Conservation (phyloP, 257 asterid species). For the Osmanthus fragrans region DNA sequence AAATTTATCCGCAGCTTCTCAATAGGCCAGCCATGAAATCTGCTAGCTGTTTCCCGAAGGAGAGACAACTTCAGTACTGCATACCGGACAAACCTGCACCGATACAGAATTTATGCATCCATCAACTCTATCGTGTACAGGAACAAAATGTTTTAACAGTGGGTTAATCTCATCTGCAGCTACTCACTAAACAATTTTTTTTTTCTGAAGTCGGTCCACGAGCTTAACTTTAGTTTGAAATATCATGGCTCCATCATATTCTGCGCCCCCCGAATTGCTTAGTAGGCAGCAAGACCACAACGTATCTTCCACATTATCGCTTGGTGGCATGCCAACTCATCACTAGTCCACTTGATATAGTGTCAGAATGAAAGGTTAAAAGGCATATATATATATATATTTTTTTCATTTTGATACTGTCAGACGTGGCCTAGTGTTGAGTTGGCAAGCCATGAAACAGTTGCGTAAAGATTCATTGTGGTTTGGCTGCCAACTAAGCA, state of each 20-base stretch:
- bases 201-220: no score
- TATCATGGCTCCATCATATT: no score
- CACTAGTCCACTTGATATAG: background rate
- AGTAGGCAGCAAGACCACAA: background rate
- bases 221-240: no score
- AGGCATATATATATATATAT: background rate
- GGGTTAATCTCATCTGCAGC: background rate
- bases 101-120: slow-evolving; percentile 15
- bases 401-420: background rate
- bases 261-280: no score
- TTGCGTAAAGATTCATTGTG: background rate
- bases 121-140: background rate
- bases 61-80: slow-evolving; percentile 76
- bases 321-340: no score
- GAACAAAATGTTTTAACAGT: background rate
- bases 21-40: background rate
- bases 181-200: no score
- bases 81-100: slow-evolving; percentile 89
- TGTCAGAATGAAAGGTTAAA: background rate
- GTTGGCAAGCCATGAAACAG: background rate
- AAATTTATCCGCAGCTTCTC: background rate
- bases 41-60: slow-evolving; percentile 61
- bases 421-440: background rate
- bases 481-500: background rate
- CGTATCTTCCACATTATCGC: background rate